Base-by-base conservation (phyloP, 225 moss, liverwort and hornwort genomes). In the Takakia lepidozioides region DNA sequence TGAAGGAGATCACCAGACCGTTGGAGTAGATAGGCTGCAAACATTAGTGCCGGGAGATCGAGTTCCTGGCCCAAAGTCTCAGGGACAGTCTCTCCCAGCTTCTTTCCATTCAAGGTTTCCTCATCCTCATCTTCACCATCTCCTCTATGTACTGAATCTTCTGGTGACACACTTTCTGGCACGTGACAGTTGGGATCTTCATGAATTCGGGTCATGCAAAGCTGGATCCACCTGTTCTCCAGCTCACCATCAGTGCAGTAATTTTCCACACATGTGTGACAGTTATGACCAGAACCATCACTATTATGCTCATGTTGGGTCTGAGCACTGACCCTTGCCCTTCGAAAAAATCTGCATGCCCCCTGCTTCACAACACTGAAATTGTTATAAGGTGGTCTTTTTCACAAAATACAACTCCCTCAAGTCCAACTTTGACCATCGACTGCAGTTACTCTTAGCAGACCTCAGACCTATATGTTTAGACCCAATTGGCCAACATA, bases 21-120 rank as follows among this genome's bases (percentile, higher is more conserved):
- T 57, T 98, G 95, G 53, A 98, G 72, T 35, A 87, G 69, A 63
- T 78, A 82, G 29, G 95, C 90, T 36, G 95, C 87, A 49, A 85
- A 55, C 76, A 83, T 44, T 26, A 98, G 82, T 43, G 82, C 90
- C 43, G 95, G 95, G 47, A 98, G 76, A 62, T 98, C 95, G 44
- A 98, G 60, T 52, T 75, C 35, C 32, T 11, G 32, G 32, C 32
- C 7, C 32, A 7, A 32, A 6, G 32, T 32, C 11, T 32, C 32
- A 32, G 11, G 8, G 32, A 32, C 32, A 32, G 32, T 11, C 11
- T 32, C 32, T 32, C 32, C 11, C 11, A 11, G 7, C 32, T 32
- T 11, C 7, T 32, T 32, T 11, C 32, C 32, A 32, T 32, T 32
- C 32, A 6, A 32, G 7, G 32, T 32, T 7, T 32, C 32, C 25